Conservation (phyloP, 495 filamentous ascomycete species). For the Aspergillus ellipticus region DNA sequence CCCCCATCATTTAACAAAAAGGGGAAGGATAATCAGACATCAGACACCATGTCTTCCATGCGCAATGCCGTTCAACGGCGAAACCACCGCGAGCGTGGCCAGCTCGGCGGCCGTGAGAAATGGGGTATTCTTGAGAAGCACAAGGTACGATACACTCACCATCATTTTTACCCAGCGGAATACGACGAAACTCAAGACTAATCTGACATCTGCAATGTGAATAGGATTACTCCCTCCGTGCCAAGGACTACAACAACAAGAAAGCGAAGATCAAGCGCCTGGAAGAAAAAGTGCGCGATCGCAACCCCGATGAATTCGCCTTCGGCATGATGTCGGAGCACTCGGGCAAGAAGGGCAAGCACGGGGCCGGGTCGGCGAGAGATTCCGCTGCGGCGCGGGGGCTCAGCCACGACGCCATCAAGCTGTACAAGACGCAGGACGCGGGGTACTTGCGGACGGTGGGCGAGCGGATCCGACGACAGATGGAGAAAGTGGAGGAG, state of each 20-base stretch:
- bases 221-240: constrained; percentile 88
- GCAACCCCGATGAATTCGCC: constrained; percentile 96
- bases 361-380: constrained; percentile 49
- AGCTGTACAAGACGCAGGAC: constrained; percentile 95
- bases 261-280: constrained; percentile 74
- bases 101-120: constrained; percentile 75
- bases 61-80: constrained; percentile 74
- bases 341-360: constrained; percentile 52
- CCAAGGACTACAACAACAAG: constrained; percentile 83
- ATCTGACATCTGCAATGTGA: constrained; percentile 16
- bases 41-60: constrained; percentile 68
- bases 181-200: constrained; percentile 3
- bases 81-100: constrained; percentile 82
- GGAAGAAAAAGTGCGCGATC: constrained; percentile 73
- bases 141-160: constrained; percentile 59
- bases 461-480: constrained; percentile 53
- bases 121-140: constrained; percentile 87
- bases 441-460: constrained; percentile 77
- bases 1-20: background rate
- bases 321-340: constrained; percentile 76
- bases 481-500: constrained; percentile 56
- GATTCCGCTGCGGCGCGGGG: constrained; percentile 35
- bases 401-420: constrained; percentile 65
- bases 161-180: background rate
- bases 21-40: constrained; percentile 1